These are phyloP conservation scores for Neoarthrinium moseri DNA, from an alignment of 2,329 filamentous ascomycete species.

Conservation along the genomic window DNA sequence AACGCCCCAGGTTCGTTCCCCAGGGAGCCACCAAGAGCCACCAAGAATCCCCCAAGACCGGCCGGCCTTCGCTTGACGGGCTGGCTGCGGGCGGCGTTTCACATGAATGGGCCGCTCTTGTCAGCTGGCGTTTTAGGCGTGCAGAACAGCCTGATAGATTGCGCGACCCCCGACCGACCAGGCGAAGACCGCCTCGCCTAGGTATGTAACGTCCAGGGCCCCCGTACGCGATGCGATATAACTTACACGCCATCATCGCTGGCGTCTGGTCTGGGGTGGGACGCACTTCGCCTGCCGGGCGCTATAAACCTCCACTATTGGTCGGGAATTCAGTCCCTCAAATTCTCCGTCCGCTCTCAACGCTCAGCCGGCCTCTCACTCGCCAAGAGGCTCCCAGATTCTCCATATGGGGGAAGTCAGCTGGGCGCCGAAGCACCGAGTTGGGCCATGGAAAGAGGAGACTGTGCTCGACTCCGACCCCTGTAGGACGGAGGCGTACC, in stretches of 20 bases:
- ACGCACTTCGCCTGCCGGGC: neutral
- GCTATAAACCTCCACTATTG: neutral
- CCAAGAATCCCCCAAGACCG: neutral
- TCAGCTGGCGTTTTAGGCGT: neutral
- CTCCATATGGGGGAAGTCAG: neutral
- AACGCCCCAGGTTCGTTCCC: too few species aligned
- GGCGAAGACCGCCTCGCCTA: too few species aligned
- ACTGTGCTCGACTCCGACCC: neutral
- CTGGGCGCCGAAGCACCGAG: neutral
- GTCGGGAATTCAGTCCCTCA: conserved; percentile 6
- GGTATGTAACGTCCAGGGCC: too few species aligned
- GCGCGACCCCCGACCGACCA: neutral
- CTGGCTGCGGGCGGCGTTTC: neutral
- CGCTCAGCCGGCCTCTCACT: conserved; percentile 1
- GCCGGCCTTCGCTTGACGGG: neutral
- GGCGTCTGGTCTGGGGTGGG: neutral
- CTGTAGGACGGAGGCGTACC: neutral
- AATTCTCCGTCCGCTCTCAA: conserved; percentile 7
- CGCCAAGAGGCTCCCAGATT: neutral
- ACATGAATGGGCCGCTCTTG: neutral
- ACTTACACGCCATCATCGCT: too few species aligned
- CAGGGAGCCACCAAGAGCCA: too few species aligned
- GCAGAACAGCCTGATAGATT: neutral
- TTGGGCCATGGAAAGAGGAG: conserved; percentile 1
- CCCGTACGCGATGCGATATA: too few species aligned